Percentiles rank a stretch among this genome's conserved stretches.
phyloP scores from a whole-genome alignment of 1,139 yeast genomes.

The Candida tropicalis region DNA sequence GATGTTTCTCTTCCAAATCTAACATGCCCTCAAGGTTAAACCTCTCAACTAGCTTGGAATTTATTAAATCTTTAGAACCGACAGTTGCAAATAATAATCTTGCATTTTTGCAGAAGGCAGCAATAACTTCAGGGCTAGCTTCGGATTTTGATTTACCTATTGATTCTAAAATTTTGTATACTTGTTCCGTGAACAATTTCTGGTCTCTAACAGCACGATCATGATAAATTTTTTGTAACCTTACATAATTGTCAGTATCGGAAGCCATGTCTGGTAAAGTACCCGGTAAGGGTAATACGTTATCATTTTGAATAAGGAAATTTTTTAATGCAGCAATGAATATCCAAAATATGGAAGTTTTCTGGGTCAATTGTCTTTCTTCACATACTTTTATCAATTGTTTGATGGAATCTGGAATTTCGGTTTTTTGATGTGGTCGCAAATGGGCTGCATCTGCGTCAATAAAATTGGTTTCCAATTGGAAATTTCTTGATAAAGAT shows the following conservation, averaged over 20 bases:
- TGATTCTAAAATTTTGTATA: slow-evolving; percentile 25
- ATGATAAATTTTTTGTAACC: slow-evolving; percentile 59
- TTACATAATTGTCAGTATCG: slow-evolving; percentile 63
- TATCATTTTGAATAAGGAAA: slow-evolving; percentile 46
- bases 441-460: slow-evolving; percentile 66
- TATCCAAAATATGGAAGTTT: slow-evolving; percentile 58
- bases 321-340: slow-evolving; percentile 55
- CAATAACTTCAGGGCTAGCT: slow-evolving; percentile 40
- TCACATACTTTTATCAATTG: slow-evolving; percentile 31
- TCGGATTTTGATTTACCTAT: slow-evolving; percentile 26
- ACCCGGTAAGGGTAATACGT: slow-evolving; percentile 69
- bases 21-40: slow-evolving; percentile 13
- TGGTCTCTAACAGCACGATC: slow-evolving; percentile 59
- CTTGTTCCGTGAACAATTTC: slow-evolving; percentile 35
- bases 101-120: slow-evolving; percentile 62
- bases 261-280: slow-evolving; percentile 89
- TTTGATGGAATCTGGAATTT: slow-evolving; percentile 39
- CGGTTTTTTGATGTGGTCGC: slow-evolving; percentile 50
- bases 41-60: slow-evolving; percentile 19
- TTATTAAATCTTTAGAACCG: slow-evolving; percentile 32
- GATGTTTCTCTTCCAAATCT: slow-evolving; percentile 22
- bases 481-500: slow-evolving; percentile 37
- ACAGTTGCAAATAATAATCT: slow-evolving; percentile 38
- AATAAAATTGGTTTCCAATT: slow-evolving; percentile 60
- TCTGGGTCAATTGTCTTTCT: slow-evolving; percentile 19